phyloP scores from a whole-genome alignment of 1,284 basidiomycete species.

The Moesziomyces aphidis region DNA sequence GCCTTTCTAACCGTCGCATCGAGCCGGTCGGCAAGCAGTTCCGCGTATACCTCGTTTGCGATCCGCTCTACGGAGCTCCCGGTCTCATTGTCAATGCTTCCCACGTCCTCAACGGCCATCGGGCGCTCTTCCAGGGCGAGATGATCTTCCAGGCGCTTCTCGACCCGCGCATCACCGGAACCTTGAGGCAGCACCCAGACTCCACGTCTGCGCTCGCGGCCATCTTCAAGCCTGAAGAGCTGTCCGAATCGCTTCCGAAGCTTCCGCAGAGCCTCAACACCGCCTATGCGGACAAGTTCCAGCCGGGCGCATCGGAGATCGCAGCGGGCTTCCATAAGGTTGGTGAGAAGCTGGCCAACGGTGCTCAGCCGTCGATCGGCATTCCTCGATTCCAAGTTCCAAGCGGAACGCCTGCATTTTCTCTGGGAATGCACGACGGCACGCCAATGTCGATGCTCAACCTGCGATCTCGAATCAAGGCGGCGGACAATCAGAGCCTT shows the following conservation, averaged over 20 bases:
- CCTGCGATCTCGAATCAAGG: conserved; percentile 6
- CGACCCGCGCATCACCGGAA: conserved; percentile 4
- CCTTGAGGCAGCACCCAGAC: background rate
- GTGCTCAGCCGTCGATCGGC: conserved; percentile 19
- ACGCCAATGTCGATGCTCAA: conserved; percentile 26
- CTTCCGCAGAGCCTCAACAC: conserved; percentile 35
- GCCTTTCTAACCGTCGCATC: conserved; percentile 17
- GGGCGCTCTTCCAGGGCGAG: conserved; percentile 7
- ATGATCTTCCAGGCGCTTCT: conserved; percentile 18
- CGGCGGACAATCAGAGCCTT: conserved; percentile 11
- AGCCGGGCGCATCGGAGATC: conserved; percentile 6
- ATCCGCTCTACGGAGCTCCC: conserved; percentile 5
- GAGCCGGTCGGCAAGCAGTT: conserved; percentile 30
- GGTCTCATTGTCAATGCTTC: conserved; percentile 27
- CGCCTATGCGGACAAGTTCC: conserved; percentile 17
- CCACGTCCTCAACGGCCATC: conserved; percentile 34
- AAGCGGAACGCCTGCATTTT: conserved; percentile 1
- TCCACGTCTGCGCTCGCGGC: conserved; percentile 13
- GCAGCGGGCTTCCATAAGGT: conserved; percentile 22
- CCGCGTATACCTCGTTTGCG: conserved; percentile 17
- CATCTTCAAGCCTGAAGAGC: conserved; percentile 22
- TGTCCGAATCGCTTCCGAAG: conserved; percentile 9
- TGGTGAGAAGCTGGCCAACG: conserved; percentile 14
- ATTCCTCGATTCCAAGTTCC: conserved; percentile 23
- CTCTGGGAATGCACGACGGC: conserved; percentile 11